Conservation (phyloP, 495 filamentous ascomycete genomes). For the Filosporella fistucella region DNA sequence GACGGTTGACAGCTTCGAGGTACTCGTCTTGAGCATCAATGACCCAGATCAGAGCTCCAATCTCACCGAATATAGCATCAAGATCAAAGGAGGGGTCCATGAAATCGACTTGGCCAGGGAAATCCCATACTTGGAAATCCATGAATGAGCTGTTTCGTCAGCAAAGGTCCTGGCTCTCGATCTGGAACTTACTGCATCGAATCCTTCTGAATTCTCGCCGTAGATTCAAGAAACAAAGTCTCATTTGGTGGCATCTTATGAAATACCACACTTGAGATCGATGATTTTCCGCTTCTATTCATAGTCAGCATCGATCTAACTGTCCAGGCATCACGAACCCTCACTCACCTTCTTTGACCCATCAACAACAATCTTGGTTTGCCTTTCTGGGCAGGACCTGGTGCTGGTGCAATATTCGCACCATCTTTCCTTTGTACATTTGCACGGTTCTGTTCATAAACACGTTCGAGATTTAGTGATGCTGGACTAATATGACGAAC, state of each 20-base stretch:
- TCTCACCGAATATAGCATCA: constrained; percentile 86
- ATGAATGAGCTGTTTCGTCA: constrained; percentile 75
- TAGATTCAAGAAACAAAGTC: constrained; percentile 91
- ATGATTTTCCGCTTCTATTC: constrained; percentile 89
- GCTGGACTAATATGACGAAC: constrained; percentile 36
- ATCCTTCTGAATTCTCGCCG: constrained; percentile 86
- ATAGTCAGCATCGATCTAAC: constrained; percentile 23
- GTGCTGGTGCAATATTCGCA: constrained; percentile 34
- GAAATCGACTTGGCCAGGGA: constrained; percentile 89
- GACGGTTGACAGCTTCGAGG: constrained; percentile 77
- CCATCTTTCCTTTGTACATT: constrained; percentile 32
- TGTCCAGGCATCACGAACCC: background rate
- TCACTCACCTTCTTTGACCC: constrained; percentile 81
- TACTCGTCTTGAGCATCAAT: constrained; percentile 98
- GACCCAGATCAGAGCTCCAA: constrained; percentile 95
- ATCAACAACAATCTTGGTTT: constrained; percentile 90
- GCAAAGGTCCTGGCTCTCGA: constrained; percentile 4
- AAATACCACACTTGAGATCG: constrained; percentile 95
- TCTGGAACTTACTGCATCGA: constrained; percentile 69
- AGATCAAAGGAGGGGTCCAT: constrained; percentile 82
- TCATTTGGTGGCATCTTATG: constrained; percentile 95
- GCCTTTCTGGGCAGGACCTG: constrained; percentile 39
- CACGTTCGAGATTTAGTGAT: constrained; percentile 48
- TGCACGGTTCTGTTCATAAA: constrained; percentile 50
- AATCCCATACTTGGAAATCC: constrained; percentile 98